phyloP scores from a whole-genome alignment of 352 stramenopile species.

The Phytophthora quininea region DNA sequence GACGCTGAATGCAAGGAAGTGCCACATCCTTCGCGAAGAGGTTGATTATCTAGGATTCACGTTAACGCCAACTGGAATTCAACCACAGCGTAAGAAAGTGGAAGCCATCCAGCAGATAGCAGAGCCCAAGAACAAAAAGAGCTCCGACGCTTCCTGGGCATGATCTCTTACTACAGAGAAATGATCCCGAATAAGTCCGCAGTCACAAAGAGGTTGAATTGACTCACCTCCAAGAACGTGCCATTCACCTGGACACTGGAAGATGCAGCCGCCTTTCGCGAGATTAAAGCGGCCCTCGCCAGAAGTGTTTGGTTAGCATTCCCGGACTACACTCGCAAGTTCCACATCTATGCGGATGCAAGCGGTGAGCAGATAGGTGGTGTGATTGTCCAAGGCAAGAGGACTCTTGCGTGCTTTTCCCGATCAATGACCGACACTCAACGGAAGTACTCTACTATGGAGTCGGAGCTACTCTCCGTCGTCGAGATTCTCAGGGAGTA shows the following conservation, averaged over 20 bases:
- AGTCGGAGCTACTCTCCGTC: conserved; percentile 2
- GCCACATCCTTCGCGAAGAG: conserved; percentile 6
- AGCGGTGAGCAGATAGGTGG: background rate
- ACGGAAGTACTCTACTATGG: conserved; percentile 9
- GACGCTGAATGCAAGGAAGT: conserved; percentile 3
- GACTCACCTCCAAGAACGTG: background rate
- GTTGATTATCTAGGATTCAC: background rate
- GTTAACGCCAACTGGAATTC: background rate
- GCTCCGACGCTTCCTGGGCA: background rate
- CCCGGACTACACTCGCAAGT: background rate
- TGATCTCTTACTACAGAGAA: background rate
- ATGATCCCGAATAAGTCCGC: background rate
- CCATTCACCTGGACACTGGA: background rate
- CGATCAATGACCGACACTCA: background rate
- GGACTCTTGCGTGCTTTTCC: background rate
- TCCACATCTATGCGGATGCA: background rate
- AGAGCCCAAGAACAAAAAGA: background rate
- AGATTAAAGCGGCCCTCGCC: background rate
- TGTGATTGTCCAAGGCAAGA: background rate
- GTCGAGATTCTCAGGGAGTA: conserved; percentile 3
- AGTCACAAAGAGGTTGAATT: background rate
- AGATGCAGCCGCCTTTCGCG: background rate
- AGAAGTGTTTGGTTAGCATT: background rate
- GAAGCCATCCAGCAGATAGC: background rate
- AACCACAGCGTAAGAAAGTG: background rate